Conservation (phyloP, 139 green algal species). For the Microglena sp. region DNA sequence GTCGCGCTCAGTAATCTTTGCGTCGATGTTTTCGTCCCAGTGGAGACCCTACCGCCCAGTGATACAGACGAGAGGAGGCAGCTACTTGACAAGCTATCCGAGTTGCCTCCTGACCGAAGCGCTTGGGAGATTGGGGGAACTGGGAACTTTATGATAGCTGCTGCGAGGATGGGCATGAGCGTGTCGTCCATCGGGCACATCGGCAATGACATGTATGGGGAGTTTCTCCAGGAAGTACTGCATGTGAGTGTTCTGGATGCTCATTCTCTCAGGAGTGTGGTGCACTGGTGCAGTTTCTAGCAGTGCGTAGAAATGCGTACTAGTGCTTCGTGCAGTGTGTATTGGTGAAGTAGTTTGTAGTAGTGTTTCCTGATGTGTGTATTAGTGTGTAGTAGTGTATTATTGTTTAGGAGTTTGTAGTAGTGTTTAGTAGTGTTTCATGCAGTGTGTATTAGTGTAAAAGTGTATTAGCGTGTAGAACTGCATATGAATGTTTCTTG, state of each 20-base stretch:
- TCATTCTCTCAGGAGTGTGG: no score
- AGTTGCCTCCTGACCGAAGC: conserved; percentile 11
- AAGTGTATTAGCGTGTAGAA: no score
- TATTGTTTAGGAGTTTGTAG: no score
- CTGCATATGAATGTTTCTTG: no score
- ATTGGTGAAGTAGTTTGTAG: no score
- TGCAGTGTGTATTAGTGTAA: no score
- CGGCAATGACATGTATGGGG: conserved; percentile 69
- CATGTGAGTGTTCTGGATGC: conserved; percentile 43
- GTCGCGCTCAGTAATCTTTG: conserved; percentile 78
- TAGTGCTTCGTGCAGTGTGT: no score
- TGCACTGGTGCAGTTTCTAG: no score
- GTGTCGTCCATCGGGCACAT: conserved; percentile 64
- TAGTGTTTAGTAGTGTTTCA: no score
- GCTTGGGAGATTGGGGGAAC: conserved; percentile 73
- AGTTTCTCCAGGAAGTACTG: conserved; percentile 66
- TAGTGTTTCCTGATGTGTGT: no score
- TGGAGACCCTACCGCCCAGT: conserved; percentile 36
- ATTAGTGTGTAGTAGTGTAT: no score
- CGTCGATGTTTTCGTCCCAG: conserved; percentile 64
- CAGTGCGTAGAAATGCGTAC: not conserved
- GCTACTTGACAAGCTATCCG: conserved; percentile 45
- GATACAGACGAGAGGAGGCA: conserved; percentile 19
- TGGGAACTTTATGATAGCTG: conserved; percentile 89
- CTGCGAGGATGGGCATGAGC: conserved; percentile 67